These are phyloP conservation scores for Pseudopyrenochaeta lycopersici DNA, from an alignment of 2,329 filamentous ascomycete genomes.

Conservation along the genomic window DNA sequence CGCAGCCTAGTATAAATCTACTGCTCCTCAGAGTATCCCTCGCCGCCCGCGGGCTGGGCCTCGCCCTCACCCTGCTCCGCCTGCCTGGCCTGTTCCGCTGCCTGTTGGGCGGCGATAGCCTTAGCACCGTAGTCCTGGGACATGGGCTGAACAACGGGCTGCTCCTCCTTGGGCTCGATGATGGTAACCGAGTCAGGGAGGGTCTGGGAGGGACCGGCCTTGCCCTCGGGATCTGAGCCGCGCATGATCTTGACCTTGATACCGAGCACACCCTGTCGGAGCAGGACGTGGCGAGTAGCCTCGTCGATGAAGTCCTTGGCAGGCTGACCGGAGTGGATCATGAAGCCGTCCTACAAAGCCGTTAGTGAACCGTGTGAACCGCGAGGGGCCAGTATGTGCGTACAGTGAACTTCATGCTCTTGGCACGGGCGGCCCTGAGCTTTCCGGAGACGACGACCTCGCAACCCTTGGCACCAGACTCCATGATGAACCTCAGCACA, in stretches of 20 bases:
- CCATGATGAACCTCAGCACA: constrained; percentile 99
- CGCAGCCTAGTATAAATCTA: constrained; percentile 29
- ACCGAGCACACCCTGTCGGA: constrained; percentile 99
- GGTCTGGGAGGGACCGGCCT: constrained; percentile 95
- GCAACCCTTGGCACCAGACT: constrained; percentile 99
- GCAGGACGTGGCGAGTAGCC: constrained; percentile 98
- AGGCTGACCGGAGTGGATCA: constrained; percentile 99
- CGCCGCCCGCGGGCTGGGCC: constrained; percentile 44
- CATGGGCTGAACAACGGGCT: constrained; percentile 91
- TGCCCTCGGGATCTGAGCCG: constrained; percentile 98
- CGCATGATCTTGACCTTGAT: constrained; percentile 99
- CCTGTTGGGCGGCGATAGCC: constrained; percentile 74
- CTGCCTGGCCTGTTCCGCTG: constrained; percentile 68
- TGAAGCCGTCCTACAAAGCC: constrained; percentile 82
- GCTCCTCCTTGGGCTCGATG: constrained; percentile 99
- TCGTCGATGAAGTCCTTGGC: constrained; percentile 99
- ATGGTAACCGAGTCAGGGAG: constrained; percentile 99
- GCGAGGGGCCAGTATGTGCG: constrained; percentile 28
- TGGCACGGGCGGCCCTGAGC: constrained; percentile 97
- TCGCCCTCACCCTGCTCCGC: constrained; percentile 66
- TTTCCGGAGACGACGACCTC: constrained; percentile 99
- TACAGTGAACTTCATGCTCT: constrained; percentile 99
- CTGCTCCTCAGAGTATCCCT: constrained; percentile 47
- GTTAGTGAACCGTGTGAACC: constrained; percentile 24
- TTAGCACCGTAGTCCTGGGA: constrained; percentile 99